A percentile compares a stretch with the other conserved stretches of the same genome.
Conservation (phyloP, 2,329 filamentous ascomycete genomes). For the Camptophora hylomeconis region DNA sequence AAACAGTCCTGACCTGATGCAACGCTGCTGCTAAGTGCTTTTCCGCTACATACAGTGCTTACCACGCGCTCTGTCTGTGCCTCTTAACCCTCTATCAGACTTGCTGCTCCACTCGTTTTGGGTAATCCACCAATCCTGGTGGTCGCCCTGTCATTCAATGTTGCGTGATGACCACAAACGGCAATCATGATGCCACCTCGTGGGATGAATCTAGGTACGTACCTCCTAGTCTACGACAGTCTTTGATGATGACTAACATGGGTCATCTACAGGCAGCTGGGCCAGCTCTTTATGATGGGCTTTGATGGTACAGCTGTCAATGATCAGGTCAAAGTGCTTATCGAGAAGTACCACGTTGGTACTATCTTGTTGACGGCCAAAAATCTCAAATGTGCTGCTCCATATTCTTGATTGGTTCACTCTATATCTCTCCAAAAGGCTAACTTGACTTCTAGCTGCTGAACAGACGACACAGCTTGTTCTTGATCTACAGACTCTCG, state of each 20-base stretch:
- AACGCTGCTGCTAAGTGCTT: no score
- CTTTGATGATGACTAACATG: constrained; percentile 50
- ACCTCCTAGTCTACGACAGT: constrained; percentile 4
- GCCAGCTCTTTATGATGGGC: constrained; percentile 53
- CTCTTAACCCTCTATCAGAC: constrained; percentile 9
- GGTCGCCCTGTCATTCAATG: constrained; percentile 11
- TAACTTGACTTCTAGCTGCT: constrained; percentile 47
- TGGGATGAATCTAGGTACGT: constrained; percentile 17
- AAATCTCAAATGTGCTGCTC: constrained; percentile 46
- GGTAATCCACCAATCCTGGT: no score
- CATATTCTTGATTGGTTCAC: constrained; percentile 3
- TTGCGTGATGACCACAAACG: constrained; percentile 13
- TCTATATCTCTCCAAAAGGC: constrained; percentile 2
- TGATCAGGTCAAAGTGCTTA: constrained; percentile 48
- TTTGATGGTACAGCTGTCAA: constrained; percentile 53
- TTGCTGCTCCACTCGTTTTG: constrained; percentile 4
- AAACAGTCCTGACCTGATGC: no score
- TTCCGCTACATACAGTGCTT: no score
- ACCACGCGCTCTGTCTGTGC: no score
- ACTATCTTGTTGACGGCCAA: constrained; percentile 60
- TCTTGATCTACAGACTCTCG: constrained; percentile 83
- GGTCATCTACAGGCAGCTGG: constrained; percentile 45
- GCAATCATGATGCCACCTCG: constrained; percentile 21
- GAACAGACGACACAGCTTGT: constrained; percentile 80
- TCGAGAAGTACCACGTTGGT: constrained; percentile 63